Percentiles rank a stretch among this genome's conserved stretches.
Conservation (phyloP, 495 filamentous ascomycete genomes). For the Penicillium paxilli region DNA sequence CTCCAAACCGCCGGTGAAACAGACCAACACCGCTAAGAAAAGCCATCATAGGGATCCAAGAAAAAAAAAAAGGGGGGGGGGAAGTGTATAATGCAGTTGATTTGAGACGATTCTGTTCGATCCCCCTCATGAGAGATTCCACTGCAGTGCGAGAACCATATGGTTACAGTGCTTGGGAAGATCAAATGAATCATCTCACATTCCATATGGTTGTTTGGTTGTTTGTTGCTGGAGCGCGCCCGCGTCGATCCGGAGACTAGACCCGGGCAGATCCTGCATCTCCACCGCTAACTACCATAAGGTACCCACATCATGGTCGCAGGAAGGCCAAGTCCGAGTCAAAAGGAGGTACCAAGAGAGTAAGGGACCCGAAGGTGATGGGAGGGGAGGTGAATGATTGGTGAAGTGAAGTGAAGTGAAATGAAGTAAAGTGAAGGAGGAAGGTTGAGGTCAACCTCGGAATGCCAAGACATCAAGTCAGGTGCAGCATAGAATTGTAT, state of each 20-base stretch:
- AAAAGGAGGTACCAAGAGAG: not conserved
- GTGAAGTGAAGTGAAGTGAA: too few relatives aligned
- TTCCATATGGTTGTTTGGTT: conserved; percentile 9
- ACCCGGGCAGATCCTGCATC: not conserved
- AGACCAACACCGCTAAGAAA: conserved; percentile 2
- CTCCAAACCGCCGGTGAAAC: conserved; percentile 13
- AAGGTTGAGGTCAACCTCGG: too few relatives aligned
- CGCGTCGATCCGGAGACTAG: conserved; percentile 11
- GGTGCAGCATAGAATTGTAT: too few relatives aligned
- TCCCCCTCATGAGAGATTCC: not conserved
- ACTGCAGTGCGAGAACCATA: not conserved
- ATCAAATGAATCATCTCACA: conserved; percentile 13
- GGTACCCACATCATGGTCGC: not conserved
- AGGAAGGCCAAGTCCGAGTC: not conserved
- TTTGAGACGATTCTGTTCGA: too few relatives aligned
- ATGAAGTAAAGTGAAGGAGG: too few relatives aligned
- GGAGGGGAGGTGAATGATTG: too few relatives aligned
- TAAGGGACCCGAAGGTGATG: too few relatives aligned
- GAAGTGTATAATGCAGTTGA: too few relatives aligned
- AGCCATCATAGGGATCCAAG: not conserved
- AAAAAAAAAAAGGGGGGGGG: not conserved
- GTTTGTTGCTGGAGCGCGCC: conserved; percentile 9
- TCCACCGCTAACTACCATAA: not conserved
- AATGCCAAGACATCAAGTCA: too few relatives aligned
- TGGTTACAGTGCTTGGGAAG: not conserved